Conservation (phyloP, 2,329 filamentous ascomycete species). For the Aspergillus pseudotamarii region DNA sequence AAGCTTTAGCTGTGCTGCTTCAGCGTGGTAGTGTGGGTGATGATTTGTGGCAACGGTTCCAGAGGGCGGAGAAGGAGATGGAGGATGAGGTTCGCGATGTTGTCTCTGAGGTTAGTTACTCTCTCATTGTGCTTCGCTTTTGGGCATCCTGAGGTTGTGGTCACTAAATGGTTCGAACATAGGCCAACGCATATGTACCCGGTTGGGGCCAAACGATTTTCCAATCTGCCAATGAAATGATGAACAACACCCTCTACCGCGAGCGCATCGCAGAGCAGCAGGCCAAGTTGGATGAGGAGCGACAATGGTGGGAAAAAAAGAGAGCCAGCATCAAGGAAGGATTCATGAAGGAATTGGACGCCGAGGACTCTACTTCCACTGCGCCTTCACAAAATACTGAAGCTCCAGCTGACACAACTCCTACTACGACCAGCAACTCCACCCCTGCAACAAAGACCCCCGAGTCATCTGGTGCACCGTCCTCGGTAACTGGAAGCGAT, state of each 20-base stretch:
- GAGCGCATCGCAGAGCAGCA: constrained; percentile 75
- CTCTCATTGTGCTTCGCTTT: neutral
- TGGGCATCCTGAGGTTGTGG: constrained; percentile 14
- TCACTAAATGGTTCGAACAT: constrained; percentile 8
- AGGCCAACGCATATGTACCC: constrained; percentile 88
- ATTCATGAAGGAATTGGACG: constrained; percentile 79
- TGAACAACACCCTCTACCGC: constrained; percentile 77
- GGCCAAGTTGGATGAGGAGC: constrained; percentile 70
- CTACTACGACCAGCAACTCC: constrained; percentile 13
- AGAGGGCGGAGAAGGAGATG: constrained; percentile 94
- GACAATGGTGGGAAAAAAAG: constrained; percentile 90
- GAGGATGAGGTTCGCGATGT: constrained; percentile 95
- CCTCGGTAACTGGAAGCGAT: constrained; percentile 56
- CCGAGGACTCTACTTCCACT: constrained; percentile 20
- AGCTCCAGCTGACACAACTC: constrained; percentile 17
- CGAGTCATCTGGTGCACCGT: constrained; percentile 28
- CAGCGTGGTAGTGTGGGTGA: constrained; percentile 93
- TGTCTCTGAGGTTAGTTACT: constrained; percentile 73
- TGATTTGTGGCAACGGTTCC: constrained; percentile 91
- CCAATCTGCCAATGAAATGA: constrained; percentile 95
- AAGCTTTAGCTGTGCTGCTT: constrained; percentile 78
- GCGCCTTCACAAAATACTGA: constrained; percentile 8
- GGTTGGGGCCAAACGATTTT: constrained; percentile 96
- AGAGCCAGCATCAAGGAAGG: constrained; percentile 71
- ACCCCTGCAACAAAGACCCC: constrained; percentile 23